These are phyloP conservation scores for Coprinellus aureogranulatus DNA, from an alignment of 768 basidiomycete genomes.

Conservation along the genomic window DNA sequence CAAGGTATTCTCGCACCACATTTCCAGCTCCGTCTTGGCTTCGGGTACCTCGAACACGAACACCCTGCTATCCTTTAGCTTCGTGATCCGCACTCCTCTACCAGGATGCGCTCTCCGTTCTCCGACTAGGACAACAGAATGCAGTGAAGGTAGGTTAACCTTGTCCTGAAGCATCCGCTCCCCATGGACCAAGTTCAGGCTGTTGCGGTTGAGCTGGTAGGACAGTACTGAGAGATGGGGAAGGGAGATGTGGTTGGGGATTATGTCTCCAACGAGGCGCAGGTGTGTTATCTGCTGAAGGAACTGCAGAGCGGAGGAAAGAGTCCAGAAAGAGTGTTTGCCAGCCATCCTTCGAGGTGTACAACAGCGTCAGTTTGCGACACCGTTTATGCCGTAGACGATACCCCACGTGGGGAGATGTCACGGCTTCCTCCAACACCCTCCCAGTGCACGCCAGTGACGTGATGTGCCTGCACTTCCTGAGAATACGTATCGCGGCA, in stretches of 20 bases:
- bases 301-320: constrained; percentile 22
- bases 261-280: constrained; percentile 29
- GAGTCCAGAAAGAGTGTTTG: constrained; percentile 15
- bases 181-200: background rate
- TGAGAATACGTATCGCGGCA: constrained; percentile 23
- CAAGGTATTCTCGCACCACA: constrained; percentile 33
- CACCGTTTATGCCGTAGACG: constrained; percentile 26
- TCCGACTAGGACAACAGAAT: constrained; percentile 29
- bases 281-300: constrained; percentile 31
- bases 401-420: constrained; percentile 14
- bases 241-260: constrained; percentile 22
- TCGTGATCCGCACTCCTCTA: constrained; percentile 19
- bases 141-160: constrained; percentile 25
- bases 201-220: constrained; percentile 16
- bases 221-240: constrained; percentile 30
- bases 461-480: constrained; percentile 28
- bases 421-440: constrained; percentile 23
- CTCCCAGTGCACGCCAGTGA: constrained; percentile 30
- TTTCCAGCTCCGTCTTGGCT: constrained; percentile 31
- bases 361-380: constrained; percentile 30
- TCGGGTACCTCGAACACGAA: constrained; percentile 26
- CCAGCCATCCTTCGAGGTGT: constrained; percentile 23
- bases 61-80: constrained; percentile 19
- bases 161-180: constrained; percentile 20
- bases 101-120: constrained; percentile 18